Base-by-base conservation (phyloP, 768 basidiomycete genomes). In the Tulasnella sp. region DNA sequence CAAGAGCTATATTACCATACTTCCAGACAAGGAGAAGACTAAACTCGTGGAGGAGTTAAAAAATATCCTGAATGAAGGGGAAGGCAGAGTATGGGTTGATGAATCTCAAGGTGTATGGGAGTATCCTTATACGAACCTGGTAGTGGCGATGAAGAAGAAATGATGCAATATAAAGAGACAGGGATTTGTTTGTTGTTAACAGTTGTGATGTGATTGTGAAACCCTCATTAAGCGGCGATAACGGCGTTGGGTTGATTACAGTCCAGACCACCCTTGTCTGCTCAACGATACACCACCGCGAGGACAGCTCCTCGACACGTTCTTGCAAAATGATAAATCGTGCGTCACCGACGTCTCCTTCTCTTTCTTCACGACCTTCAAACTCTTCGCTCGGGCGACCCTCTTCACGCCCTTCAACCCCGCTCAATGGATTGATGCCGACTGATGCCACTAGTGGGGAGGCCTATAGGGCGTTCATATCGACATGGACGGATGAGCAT, bases 1-100 rank as follows among this genome's bases (percentile, higher is more conserved):
- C 66, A 95, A 93, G 69, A 90, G 86, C 57, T 95, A 91, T 64
- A 77, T 91, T 37, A 72, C 82, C 0, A 64, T 81, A 19, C 69
- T 82, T 31, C 66, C 72, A 2, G 73, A 72, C 2, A 72, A 72
- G n/a, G 73, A 78, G 58, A 81, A 75, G 64, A 63, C 63, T 10
- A 66, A 71, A 35, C 71, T 90, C 29, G 62, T 65, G 20, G 57
- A 66, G 8, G 70, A 76, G 40, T 61, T 89, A 25, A 65, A 70
- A 37, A 69, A 62, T 7, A 78, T 88, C 48, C 61, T 88, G 2
- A 62, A 73, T 46, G 66, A 64, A 24, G 79, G 78, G 16, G 74
- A 82, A 7, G 79, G 72, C 1, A 77, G 73, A 58, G 70, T 69
- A 19, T 92, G 86, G 87, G 75, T 89, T 15, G 76, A 93, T 60